These are phyloP conservation scores for Pseudogymnoascus sp. DNA, from an alignment of 2,329 filamentous ascomycete genomes.

Conservation along the genomic window DNA sequence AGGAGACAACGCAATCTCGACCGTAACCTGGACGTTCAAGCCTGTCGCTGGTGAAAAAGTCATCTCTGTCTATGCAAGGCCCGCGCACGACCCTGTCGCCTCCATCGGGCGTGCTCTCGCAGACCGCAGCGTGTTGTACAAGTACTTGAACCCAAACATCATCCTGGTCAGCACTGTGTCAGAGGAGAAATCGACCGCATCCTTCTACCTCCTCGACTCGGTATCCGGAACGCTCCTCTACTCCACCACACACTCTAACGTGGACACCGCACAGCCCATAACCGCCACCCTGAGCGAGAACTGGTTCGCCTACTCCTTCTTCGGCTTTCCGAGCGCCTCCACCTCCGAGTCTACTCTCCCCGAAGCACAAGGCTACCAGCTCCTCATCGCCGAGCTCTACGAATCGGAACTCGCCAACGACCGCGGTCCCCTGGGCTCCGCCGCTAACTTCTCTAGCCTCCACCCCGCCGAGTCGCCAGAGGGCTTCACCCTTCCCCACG, in stretches of 20 bases:
- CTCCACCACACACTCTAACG: constrained; percentile 58
- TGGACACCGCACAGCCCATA: constrained; percentile 67
- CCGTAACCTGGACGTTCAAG: constrained; percentile 64
- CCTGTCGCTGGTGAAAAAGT: constrained; percentile 60
- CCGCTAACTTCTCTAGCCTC: constrained; percentile 69
- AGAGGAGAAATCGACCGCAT: constrained; percentile 49
- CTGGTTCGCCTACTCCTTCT: constrained; percentile 86
- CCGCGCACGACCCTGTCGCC: constrained; percentile 75
- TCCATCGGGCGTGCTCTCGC: constrained; percentile 92
- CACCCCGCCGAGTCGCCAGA: constrained; percentile 51
- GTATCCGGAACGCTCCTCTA: constrained; percentile 75
- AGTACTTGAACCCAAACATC: constrained; percentile 87
- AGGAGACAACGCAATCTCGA: constrained; percentile 33
- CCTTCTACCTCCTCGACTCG: constrained; percentile 74
- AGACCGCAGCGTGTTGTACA: constrained; percentile 90
- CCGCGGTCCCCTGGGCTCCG: constrained; percentile 65
- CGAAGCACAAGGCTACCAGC: constrained; percentile 70
- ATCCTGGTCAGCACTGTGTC: constrained; percentile 65
- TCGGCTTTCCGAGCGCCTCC: constrained; percentile 48
- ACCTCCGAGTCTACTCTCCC: constrained; percentile 46
- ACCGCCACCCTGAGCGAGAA: constrained; percentile 81
- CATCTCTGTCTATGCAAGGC: constrained; percentile 56
- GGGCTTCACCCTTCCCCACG: constrained; percentile 55
- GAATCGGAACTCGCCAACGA: constrained; percentile 79
- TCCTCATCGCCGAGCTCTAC: constrained; percentile 81